Evolutionary conservation across 2,329 filamentous ascomycete genomes (phyloP), one percentile per base, ranked within the genome.

Genomic region (Aspergillus tamarii): DNA sequence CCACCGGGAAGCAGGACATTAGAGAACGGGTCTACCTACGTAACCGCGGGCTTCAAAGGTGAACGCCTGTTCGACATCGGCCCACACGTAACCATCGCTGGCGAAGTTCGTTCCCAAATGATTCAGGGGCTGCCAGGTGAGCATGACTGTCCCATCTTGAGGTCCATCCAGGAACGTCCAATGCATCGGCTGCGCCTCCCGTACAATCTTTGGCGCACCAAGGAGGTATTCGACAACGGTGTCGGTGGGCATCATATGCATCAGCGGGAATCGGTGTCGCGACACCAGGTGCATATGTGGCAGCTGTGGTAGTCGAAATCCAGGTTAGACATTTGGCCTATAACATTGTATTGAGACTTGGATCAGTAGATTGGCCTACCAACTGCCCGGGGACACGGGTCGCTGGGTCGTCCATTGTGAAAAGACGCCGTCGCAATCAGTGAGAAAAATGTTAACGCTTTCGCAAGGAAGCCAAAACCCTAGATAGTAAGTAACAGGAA

Each of bases 51-150:
- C 86, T 64, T 96, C 91, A 66, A 93, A 89, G 67, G 89, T 89
- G 70, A 89, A 94, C 50, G 87, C 87, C 59, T 89, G 85, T 80
- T 99, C 94, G 7, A 88, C 86, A 69, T 93, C 91, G 19, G 89
- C 89, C 94, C 94, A 99, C 21, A 97, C 84, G 76, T 94, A 96
- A 54, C 95, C 95, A 81, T 99, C 94, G 41, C 91, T 96, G 10
- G 94, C 89, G 75, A 94, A 96, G 71, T 89, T 90, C 1, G 86
- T 88, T 4, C 87, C 88, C 61, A 91, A 79, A 63, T 89, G 87
- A 71, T 89, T 85, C 59, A 91, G 83, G 2, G 94, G 91, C 77
- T 97, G 93, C 94, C 94, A 98, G 59, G 91, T 91, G 67, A 98
- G 84, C 75, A 95, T 87, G 52, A 97, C 86, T 10, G 89, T 90